phyloP scores from a whole-genome alignment of 495 filamentous ascomycete species.

The Penicillium cosmopolitanum region DNA sequence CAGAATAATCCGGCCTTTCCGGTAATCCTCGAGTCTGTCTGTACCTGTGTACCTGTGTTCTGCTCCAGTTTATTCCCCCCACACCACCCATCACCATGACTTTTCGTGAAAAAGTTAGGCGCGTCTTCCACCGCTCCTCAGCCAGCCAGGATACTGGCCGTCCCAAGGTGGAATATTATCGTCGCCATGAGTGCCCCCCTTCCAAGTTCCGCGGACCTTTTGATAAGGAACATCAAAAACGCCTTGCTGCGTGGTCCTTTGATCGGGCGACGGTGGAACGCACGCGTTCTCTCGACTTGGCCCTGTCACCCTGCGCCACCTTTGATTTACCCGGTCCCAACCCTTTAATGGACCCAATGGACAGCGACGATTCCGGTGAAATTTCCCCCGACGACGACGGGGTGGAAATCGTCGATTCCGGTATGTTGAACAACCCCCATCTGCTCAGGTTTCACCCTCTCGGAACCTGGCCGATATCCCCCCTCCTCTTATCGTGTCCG shows the following conservation, averaged over 20 bases:
- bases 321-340: conserved; percentile 25
- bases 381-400: conserved; percentile 29
- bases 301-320: conserved; percentile 45
- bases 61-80: neutral
- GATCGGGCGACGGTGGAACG: conserved; percentile 42
- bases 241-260: conserved; percentile 55
- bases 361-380: conserved; percentile 15
- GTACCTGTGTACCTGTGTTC: neutral
- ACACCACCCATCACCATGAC: conserved; percentile 36
- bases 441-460: neutral
- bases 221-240: conserved; percentile 54
- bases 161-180: conserved; percentile 56
- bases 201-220: conserved; percentile 58
- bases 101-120: conserved; percentile 49
- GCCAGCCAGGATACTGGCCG: conserved; percentile 36
- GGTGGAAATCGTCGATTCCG: conserved; percentile 32
- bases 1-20: neutral
- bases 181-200: conserved; percentile 51
- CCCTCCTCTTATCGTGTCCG: conserved; percentile 3
- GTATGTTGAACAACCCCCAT: conserved; percentile 30
- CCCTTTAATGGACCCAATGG: neutral
- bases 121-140: conserved; percentile 42
- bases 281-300: conserved; percentile 38
- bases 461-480: neutral
- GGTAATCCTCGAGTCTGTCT: neutral